phyloP scores from a whole-genome alignment of 176 grass and related monocot genomes.

The Raddia guianensis region DNA sequence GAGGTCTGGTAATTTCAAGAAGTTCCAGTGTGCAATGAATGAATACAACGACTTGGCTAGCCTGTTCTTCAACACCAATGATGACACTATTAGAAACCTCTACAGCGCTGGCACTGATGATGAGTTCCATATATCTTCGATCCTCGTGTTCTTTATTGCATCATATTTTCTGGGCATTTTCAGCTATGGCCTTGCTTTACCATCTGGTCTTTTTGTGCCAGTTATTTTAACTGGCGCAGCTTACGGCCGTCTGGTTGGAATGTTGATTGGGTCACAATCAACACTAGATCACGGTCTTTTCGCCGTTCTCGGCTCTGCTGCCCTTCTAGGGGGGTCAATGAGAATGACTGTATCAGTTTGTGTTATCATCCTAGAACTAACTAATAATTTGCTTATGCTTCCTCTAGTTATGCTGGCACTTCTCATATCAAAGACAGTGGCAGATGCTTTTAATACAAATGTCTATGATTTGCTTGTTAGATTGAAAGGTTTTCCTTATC shows the following conservation, averaged over 20 bases:
- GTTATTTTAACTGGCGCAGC: constrained; percentile 93
- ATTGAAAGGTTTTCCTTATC: constrained; percentile 91
- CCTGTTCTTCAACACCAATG: constrained; percentile 92
- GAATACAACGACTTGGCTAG: constrained; percentile 96
- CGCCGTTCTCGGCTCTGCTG: constrained; percentile 87
- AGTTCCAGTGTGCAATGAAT: constrained; percentile 71
- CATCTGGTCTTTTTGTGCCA: constrained; percentile 88
- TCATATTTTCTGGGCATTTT: constrained; percentile 90
- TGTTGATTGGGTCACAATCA: constrained; percentile 74
- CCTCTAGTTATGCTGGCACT: constrained; percentile 91
- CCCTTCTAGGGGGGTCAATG: constrained; percentile 93
- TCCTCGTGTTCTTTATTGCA: constrained; percentile 74
- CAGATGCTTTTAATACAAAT: constrained; percentile 77
- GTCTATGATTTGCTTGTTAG: constrained; percentile 87
- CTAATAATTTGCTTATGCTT: constrained; percentile 87
- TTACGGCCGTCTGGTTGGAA: constrained; percentile 77
- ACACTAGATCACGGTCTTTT: constrained; percentile 85
- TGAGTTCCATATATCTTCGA: constrained; percentile 75
- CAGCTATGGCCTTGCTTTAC: constrained; percentile 87
- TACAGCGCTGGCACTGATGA: constrained; percentile 75
- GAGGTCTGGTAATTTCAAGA: constrained; percentile 96
- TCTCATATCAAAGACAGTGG: constrained; percentile 94
- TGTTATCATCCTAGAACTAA: constrained; percentile 83
- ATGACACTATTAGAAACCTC: constrained; percentile 92
- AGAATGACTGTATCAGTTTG: constrained; percentile 95